Evolutionary conservation across 1,139 yeast species (phyloP).

Genomic region (Groenewaldozyma auringiensis): DNA sequence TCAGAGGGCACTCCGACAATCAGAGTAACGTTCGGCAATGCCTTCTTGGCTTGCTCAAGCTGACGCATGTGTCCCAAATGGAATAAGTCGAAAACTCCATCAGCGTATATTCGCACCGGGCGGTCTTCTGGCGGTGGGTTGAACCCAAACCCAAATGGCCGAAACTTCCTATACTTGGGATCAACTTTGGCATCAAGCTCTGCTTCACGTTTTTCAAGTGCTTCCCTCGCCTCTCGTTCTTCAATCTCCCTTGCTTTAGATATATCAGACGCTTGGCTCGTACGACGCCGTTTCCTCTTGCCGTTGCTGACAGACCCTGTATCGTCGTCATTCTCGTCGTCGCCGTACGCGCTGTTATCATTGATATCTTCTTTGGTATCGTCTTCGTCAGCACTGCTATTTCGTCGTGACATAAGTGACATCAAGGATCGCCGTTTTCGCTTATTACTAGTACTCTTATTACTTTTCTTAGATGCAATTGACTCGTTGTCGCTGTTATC

Average conservation of each 20-base stretch:
- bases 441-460: constrained; percentile 2
- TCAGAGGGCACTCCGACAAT: constrained; percentile 93
- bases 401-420: constrained; percentile 7
- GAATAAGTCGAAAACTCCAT: constrained; percentile 93
- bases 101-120: constrained; percentile 88
- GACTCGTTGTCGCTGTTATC: background rate
- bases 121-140: constrained; percentile 80
- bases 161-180: constrained; percentile 30
- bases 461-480: background rate
- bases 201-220: constrained; percentile 34
- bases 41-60: constrained; percentile 89
- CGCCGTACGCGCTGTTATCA: constrained; percentile 6
- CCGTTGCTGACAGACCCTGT: background rate
- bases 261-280: constrained; percentile 7
- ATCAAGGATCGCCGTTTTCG: constrained; percentile 11
- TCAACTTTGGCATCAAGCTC: constrained; percentile 51
- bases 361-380: constrained; percentile 4
- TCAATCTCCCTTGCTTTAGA: constrained; percentile 4
- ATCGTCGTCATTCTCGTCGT: constrained; percentile 6
- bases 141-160: constrained; percentile 41
- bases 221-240: constrained; percentile 7
- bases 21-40: constrained; percentile 75
- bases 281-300: constrained; percentile 1
- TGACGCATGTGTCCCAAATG: constrained; percentile 98
- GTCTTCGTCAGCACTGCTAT: constrained; percentile 1